Conservation (phyloP, 352 stramenopile genomes). For the Globisporangium spiculum region DNA sequence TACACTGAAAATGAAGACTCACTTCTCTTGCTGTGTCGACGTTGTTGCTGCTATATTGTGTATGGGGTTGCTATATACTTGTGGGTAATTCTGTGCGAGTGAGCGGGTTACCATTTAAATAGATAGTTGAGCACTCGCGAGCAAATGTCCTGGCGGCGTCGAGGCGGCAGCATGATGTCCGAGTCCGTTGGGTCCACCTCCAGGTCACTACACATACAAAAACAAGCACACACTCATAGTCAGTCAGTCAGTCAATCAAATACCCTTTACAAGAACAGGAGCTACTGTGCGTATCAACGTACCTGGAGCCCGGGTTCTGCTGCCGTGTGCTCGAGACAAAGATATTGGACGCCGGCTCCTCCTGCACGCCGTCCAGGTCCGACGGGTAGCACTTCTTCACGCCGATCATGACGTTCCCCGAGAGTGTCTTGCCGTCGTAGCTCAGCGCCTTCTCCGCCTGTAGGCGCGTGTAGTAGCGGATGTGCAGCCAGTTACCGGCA, state of each 20-base stretch:
- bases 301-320: constrained; percentile 42
- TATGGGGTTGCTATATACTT: not conserved
- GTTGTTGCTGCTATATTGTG: constrained; percentile 4
- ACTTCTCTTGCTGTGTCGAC: not conserved
- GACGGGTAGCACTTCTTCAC: constrained; percentile 77
- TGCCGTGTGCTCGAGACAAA: constrained; percentile 42
- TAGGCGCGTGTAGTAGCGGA: constrained; percentile 75
- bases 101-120: constrained; percentile 73
- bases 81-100: no score
- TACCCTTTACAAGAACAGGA: not conserved
- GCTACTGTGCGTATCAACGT: not conserved
- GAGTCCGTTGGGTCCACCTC: constrained; percentile 73
- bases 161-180: constrained; percentile 81
- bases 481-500: constrained; percentile 73
- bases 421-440: constrained; percentile 61
- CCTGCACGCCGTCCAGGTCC: constrained; percentile 54
- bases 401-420: constrained; percentile 73
- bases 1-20: no score
- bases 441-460: constrained; percentile 80
- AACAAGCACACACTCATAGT: not conserved
- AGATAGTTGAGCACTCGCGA: constrained; percentile 77
- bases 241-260: not conserved
- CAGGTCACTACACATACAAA: constrained; percentile 35
- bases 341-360: constrained; percentile 55
- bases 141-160: constrained; percentile 72